Evolutionary conservation across 495 filamentous ascomycete species (phyloP), one percentile per base, ranked within the genome.

Genomic region (Physcia stellaris): DNA sequence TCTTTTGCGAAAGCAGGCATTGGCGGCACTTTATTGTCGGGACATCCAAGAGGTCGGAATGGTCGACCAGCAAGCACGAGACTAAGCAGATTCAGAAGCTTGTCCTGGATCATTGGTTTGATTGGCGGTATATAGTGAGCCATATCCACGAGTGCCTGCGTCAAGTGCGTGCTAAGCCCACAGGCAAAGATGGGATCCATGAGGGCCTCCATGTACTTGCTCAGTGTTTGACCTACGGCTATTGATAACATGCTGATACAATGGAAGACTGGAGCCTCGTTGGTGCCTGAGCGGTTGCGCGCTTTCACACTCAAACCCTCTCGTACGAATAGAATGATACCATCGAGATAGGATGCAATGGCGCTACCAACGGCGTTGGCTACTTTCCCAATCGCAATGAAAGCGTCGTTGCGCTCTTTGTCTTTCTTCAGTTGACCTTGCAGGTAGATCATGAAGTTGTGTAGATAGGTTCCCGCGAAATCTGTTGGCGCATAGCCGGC

Each of bases 131-230:
- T 93, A 54, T 96, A 96, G 53, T 95, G 90, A 28, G 90, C 87
- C 83, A 99, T 93, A 53, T 96, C 90, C 16, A 95, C 86, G 35
- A 99, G 63, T 11, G 90, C 90, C 54, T 96, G 87, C 0, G 85
- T 94, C 15, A 99, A 70, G 35, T 90, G 84, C 45, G 84, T 80
- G 39, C 83, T 94, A 27, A 99, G 66, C 31, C 88, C 87, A 47
- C 90, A 99, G 13, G 84, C 84, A 58, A 99, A 96, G 43, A 99
- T 94, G 3, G 92, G 86, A 47, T 96, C 88, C 2, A 99, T 72
- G 18, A 96, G 61, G 13, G 84, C 82, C 49, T 95, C 86, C 81
- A 99, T 94, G 51, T 95, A 93, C 53, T 94, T 96, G 69, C 82
- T 94, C 43, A 99, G 72, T 1, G 88, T 81, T 63, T 96, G 93